phyloP scores from a whole-genome alignment of 352 stramenopile genomes.

The Pythium scleroteichum region DNA sequence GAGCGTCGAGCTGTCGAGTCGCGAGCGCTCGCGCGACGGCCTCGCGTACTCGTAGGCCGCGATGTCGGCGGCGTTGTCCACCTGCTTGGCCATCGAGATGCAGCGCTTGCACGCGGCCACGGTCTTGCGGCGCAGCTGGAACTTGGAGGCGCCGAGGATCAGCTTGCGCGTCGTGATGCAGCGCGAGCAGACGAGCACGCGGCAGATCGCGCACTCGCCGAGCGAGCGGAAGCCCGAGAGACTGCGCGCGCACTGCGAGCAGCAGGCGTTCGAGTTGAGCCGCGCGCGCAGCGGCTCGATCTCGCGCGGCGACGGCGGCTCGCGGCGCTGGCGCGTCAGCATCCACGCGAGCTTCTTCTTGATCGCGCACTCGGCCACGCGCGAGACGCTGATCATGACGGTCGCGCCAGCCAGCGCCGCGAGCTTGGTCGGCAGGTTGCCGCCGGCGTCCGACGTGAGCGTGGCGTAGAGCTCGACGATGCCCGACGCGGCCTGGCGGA shows the following conservation, averaged over 20 bases:
- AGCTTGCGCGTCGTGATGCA: constrained; percentile 13
- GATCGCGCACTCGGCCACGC: constrained; percentile 6
- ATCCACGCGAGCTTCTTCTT: constrained; percentile 20
- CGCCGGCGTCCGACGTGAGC: constrained; percentile 9
- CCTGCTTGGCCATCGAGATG: neutral
- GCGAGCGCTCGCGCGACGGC: neutral
- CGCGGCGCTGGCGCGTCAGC: neutral
- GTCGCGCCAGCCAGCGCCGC: constrained; percentile 5
- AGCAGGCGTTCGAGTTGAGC: neutral
- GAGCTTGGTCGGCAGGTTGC: constrained; percentile 12
- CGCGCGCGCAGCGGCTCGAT: neutral
- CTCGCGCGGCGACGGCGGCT: neutral
- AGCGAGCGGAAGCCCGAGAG: constrained; percentile 12
- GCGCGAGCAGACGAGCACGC: neutral
- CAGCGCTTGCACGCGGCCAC: constrained; percentile 11
- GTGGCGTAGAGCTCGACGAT: constrained; percentile 42
- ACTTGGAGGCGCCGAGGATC: neutral
- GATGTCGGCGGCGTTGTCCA: neutral
- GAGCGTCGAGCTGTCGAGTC: neutral
- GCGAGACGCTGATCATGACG: constrained; percentile 4
- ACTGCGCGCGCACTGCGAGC: constrained; percentile 4
- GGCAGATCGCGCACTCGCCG: constrained; percentile 9
- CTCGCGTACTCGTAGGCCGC: constrained; percentile 6
- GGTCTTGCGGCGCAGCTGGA: neutral
- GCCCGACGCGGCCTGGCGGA: constrained; percentile 33